Evolutionary conservation across 2,329 filamentous ascomycete species (phyloP).

Genomic region (Passalora sequoiae): DNA sequence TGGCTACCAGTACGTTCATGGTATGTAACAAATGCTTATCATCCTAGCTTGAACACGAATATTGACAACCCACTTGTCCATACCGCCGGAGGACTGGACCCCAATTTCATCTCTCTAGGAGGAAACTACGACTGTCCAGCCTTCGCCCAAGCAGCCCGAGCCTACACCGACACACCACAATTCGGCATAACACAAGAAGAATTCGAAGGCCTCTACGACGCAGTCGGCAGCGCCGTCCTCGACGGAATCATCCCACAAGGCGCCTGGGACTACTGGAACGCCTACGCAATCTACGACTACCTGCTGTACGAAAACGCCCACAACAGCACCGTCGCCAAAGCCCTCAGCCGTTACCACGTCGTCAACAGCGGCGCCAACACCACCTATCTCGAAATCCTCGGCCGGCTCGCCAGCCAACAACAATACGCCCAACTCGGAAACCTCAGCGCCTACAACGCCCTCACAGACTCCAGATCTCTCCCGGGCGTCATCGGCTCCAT

Average conservation of each 20-base stretch:
- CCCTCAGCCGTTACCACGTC: constrained; percentile 30
- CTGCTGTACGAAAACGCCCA: constrained; percentile 51
- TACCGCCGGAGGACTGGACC: constrained; percentile 42
- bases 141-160: constrained; percentile 31
- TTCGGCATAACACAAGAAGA: constrained; percentile 24
- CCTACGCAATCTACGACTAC: constrained; percentile 53
- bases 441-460: constrained; percentile 31
- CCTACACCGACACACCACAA: constrained; percentile 39
- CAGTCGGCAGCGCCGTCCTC: constrained; percentile 42
- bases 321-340: constrained; percentile 41
- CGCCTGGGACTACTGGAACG: constrained; percentile 48
- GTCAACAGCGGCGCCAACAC: constrained; percentile 15
- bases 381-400: constrained; percentile 29
- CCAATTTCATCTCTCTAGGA: constrained; percentile 47
- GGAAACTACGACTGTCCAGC: constrained; percentile 36
- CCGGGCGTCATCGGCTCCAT: constrained; percentile 33
- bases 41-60: too few relatives aligned
- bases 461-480: constrained; percentile 18
- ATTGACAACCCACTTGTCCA: constrained; percentile 47
- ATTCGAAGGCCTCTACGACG: constrained; percentile 46
- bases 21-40: too few relatives aligned
- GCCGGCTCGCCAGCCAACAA: constrained; percentile 47
- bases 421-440: constrained; percentile 43
- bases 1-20: constrained; percentile 60
- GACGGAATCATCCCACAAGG: constrained; percentile 37